These are phyloP conservation scores for Fusarium sublunatum DNA, from an alignment of 2,329 filamentous ascomycete genomes.

Conservation along the genomic window DNA sequence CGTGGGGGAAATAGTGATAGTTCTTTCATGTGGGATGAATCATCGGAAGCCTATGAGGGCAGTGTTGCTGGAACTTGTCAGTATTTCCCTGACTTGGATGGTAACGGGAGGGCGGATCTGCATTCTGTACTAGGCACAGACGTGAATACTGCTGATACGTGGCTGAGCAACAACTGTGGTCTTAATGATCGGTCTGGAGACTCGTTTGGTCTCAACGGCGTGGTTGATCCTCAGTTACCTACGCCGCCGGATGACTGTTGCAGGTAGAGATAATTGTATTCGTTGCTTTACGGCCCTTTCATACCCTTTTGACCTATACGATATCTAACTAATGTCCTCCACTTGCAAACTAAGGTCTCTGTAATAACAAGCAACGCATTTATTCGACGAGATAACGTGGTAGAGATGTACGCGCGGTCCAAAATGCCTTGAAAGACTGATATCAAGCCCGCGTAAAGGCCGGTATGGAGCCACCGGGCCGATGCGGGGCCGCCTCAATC, in stretches of 20 bases:
- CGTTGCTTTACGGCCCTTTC: too few species aligned
- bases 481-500: too few species aligned
- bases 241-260: neutral
- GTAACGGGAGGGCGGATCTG: conserved; percentile 4
- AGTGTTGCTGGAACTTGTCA: conserved; percentile 2
- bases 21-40: neutral
- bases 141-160: neutral
- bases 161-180: neutral
- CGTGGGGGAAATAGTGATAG: neutral
- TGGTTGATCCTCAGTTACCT: neutral
- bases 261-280: neutral
- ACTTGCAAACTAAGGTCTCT: too few species aligned
- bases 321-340: too few species aligned
- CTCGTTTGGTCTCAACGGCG: neutral
- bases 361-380: too few species aligned
- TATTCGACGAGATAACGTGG: too few species aligned
- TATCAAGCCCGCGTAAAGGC: too few species aligned
- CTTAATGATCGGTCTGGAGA: conserved; percentile 2
- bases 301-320: too few species aligned
- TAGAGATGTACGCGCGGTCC: too few species aligned
- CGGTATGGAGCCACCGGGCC: too few species aligned
- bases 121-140: conserved; percentile 1
- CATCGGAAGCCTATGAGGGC: neutral
- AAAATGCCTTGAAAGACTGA: too few species aligned
- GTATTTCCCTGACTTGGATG: conserved; percentile 11